phyloP scores from a whole-genome alignment of 208 protist species.

The Trypanosoma congolense region DNA sequence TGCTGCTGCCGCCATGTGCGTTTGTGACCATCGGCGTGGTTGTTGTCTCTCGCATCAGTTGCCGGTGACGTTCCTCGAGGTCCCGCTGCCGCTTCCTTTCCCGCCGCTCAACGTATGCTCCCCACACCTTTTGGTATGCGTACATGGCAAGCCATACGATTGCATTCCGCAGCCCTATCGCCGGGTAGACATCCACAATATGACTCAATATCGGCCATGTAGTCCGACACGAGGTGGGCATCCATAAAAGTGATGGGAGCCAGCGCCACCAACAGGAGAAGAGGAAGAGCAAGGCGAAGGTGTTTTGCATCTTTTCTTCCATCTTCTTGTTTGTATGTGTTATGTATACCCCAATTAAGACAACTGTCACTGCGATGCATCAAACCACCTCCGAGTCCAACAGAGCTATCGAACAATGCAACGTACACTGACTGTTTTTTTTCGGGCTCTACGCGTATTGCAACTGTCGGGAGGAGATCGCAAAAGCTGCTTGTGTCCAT shows the following conservation, averaged over 20 bases:
- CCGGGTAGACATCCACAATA: slow-evolving; percentile 44
- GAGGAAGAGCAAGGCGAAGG: slow-evolving; percentile 52
- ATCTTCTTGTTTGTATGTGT: slow-evolving; percentile 22
- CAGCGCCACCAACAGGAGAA: slow-evolving; percentile 47
- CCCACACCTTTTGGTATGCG: slow-evolving; percentile 8
- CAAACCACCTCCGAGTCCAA: neutral
- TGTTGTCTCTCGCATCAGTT: slow-evolving; percentile 11
- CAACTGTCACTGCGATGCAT: slow-evolving; percentile 17
- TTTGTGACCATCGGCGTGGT: neutral
- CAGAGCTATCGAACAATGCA: slow-evolving; percentile 28
- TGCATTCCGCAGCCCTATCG: slow-evolving; percentile 27
- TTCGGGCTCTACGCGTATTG: slow-evolving; percentile 34
- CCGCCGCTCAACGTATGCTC: slow-evolving; percentile 15
- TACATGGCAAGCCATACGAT: slow-evolving; percentile 16
- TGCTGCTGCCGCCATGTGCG: neutral
- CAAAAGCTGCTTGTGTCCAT: slow-evolving; percentile 67
- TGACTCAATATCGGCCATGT: slow-evolving; percentile 45
- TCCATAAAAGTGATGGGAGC: slow-evolving; percentile 41
- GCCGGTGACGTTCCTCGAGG: slow-evolving; percentile 23
- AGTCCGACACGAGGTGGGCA: slow-evolving; percentile 35
- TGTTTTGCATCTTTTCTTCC: slow-evolving; percentile 21
- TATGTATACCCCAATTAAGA: slow-evolving; percentile 38
- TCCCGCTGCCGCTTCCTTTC: slow-evolving; percentile 15
- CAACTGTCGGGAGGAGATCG: slow-evolving; percentile 39
- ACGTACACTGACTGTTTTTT: slow-evolving; percentile 24